A percentile compares a stretch with the other conserved stretches of the same genome.
These are phyloP conservation scores for Discostella stelligeroides DNA, from an alignment of 108 stramenopile species.

Conservation along the genomic window DNA sequence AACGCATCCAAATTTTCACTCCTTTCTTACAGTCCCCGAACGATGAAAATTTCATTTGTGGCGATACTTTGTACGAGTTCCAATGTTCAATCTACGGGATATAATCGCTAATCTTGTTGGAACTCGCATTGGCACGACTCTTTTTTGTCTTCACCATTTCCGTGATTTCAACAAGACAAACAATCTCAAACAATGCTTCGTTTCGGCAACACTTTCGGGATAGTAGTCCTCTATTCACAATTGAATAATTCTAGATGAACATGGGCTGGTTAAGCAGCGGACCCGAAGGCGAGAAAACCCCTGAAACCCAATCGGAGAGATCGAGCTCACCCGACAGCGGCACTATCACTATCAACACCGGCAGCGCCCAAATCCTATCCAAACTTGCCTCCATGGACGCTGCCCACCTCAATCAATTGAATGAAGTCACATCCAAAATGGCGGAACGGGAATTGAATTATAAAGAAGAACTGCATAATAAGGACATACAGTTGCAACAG, in stretches of 20 bases:
- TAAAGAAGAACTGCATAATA: constrained; percentile 16
- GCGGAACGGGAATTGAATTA: constrained; percentile 18
- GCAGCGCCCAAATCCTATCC: constrained; percentile 17
- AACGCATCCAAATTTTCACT: too few species aligned
- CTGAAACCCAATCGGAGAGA: constrained; percentile 37
- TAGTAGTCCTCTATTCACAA: too few species aligned
- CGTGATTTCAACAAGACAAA: too few species aligned
- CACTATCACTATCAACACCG: constrained; percentile 10
- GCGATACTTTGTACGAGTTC: too few species aligned
- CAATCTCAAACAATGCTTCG: too few species aligned
- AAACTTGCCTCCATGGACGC: constrained; percentile 34
- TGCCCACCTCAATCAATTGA: constrained; percentile 27
- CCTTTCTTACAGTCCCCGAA: too few species aligned
- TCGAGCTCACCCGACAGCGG: constrained; percentile 18
- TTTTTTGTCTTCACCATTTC: too few species aligned
- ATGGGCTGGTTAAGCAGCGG: constrained; percentile 1
- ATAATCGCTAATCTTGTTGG: too few species aligned
- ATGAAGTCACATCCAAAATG: constrained; percentile 22
- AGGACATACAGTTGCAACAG: constrained; percentile 21
- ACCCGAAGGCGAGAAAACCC: constrained; percentile 3
- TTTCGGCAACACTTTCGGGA: too few species aligned
- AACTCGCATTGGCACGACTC: too few species aligned
- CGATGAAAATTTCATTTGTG: too few species aligned
- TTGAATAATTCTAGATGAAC: not conserved
- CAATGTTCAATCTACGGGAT: too few species aligned